Evolutionary conservation across 2,329 filamentous ascomycete genomes (phyloP).

Genomic region (Graphilbum fragrans): DNA sequence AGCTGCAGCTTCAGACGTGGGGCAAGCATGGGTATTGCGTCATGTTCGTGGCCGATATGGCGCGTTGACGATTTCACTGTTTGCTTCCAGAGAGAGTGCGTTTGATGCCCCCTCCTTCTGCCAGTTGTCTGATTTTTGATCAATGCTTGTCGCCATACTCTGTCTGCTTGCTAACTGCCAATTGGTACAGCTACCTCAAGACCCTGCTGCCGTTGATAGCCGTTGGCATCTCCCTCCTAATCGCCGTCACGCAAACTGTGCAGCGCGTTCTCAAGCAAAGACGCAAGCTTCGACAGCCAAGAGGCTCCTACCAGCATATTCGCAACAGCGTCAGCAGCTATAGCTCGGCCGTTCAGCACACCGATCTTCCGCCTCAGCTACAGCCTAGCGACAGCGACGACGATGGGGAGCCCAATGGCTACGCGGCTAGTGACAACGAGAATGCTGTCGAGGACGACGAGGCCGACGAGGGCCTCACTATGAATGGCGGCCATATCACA

Average conservation of each 20-base stretch:
- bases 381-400: slow-evolving; percentile 32
- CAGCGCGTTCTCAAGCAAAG: slow-evolving; percentile 39
- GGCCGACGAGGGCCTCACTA: slow-evolving; percentile 39
- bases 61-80: slow-evolving; percentile 49
- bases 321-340: slow-evolving; percentile 1
- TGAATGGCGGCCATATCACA: slow-evolving; percentile 43
- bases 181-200: slow-evolving; percentile 75
- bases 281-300: slow-evolving; percentile 16
- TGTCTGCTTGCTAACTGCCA: slow-evolving; percentile 2
- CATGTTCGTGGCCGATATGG: slow-evolving; percentile 48
- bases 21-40: slow-evolving; percentile 35
- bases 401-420: slow-evolving; percentile 34
- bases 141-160: background rate
- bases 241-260: slow-evolving; percentile 48
- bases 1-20: slow-evolving; percentile 5
- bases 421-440: slow-evolving; percentile 14
- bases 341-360: slow-evolving; percentile 26
- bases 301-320: slow-evolving; percentile 5
- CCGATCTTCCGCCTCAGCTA: slow-evolving; percentile 31
- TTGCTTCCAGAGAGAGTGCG: slow-evolving; percentile 58
- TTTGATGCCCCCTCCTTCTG: slow-evolving; percentile 12
- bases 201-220: slow-evolving; percentile 66
- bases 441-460: slow-evolving; percentile 44
- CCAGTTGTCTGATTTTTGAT: background rate
- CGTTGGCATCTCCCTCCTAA: slow-evolving; percentile 56